These are phyloP conservation scores for Chlamydomonas applanata DNA, from an alignment of 139 green algal genomes.

Conservation along the genomic window DNA sequence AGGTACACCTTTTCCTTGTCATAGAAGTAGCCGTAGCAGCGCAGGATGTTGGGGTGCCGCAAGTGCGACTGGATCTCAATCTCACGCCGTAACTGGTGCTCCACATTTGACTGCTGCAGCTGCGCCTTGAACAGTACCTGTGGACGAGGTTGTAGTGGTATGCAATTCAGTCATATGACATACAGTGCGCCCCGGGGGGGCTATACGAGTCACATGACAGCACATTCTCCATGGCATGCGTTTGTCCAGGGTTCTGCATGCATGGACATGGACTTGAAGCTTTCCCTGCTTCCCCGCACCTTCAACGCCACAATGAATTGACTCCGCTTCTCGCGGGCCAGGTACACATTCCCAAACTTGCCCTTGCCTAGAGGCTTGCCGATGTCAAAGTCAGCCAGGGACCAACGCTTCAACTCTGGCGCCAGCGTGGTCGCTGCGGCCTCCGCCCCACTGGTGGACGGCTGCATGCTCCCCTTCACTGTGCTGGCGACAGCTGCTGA, in stretches of 20 bases:
- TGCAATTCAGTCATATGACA: neutral
- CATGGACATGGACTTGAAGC: neutral
- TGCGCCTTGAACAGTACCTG: slow-evolving; percentile 97
- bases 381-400: slow-evolving; percentile 96
- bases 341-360: slow-evolving; percentile 99
- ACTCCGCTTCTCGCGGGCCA: slow-evolving; percentile 89
- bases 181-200: neutral
- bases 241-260: neutral
- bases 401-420: slow-evolving; percentile 54
- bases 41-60: slow-evolving; percentile 96
- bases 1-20: slow-evolving; percentile 92
- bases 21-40: slow-evolving; percentile 98
- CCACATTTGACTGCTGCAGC: slow-evolving; percentile 90
- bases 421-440: neutral
- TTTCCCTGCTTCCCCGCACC: slow-evolving; percentile 48
- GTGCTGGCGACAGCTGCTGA: slow-evolving; percentile 5
- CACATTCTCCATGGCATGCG: too few species aligned
- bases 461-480: neutral
- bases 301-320: slow-evolving; percentile 97
- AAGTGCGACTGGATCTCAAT: slow-evolving; percentile 99
- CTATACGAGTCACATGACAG: neutral
- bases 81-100: slow-evolving; percentile 97
- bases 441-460: neutral
- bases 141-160: too few species aligned
- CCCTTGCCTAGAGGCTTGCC: slow-evolving; percentile 91